Evolutionary conservation across 495 filamentous ascomycete species (phyloP), one percentile per base, ranked within the genome.

Genomic region (Annulohypoxylon maeteangense): DNA sequence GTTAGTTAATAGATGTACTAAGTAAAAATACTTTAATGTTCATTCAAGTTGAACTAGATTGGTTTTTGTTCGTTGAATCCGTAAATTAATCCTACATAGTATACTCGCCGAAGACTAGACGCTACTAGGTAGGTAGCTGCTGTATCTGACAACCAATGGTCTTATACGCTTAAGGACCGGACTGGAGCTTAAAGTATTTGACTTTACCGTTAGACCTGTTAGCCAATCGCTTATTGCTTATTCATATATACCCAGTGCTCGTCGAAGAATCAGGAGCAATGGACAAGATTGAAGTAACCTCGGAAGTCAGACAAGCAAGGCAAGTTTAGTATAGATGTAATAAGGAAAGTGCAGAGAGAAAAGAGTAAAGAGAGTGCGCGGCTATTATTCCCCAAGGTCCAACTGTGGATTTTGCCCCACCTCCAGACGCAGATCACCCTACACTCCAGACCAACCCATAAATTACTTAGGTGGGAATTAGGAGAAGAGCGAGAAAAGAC

Each of bases 401-500:
- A 27, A 51, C 47, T 27, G 47, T 51, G 23, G 47, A n/a, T 27
- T 50, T 31, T 51, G 47, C 47, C 47, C 47, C 47, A 51, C 47
- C 47, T 51, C 47, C 47, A 51, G 47, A 51, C 23, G 47, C 47
- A 51, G 47, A 51, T 51, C 47, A 51, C 47, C 47, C 53, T 38
- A 56, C 31, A 38, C 18, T 20, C 32, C 32, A 55, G 31, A 51
- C 47, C 22, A 29, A 29, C 47, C 47, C 25, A 51, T 51, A 51
- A 44, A 18, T 10, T 51, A 51, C 59, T 50, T 67, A 45, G 44
- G 64, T 44, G 55, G 11, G 45, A 56, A 54, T 16, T 29, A 32
- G 50, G 50, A 36, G 23, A 25, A 51, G 47, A 29, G 12, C 14
- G 4, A 12, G 11, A 51, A n/a, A 16, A n/a, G 36, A 44, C 48